A percentile compares a stretch with the other conserved stretches of the same genome.
Evolutionary conservation across 202 grass and related monocot genomes (phyloP).

Genomic region (Elaeis oleifera): DNA sequence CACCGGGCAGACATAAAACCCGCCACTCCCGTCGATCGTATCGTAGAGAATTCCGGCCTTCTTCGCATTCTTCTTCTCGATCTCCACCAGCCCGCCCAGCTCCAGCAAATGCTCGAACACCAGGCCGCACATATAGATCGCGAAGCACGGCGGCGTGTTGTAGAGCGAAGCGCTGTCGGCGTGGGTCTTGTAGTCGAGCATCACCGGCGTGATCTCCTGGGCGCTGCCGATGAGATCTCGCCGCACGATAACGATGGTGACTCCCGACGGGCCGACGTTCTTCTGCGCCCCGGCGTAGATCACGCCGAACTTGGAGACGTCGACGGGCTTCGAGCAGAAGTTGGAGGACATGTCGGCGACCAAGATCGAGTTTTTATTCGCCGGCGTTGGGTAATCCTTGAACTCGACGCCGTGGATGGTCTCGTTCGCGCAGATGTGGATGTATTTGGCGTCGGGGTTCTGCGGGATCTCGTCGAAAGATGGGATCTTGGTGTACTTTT

Average conservation of each 20-base stretch:
- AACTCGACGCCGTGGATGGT: conserved; percentile 98
- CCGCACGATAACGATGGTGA: conserved; percentile 77
- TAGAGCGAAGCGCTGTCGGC: conserved; percentile 80
- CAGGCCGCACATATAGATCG: conserved; percentile 80
- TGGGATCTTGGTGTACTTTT: conserved; percentile 81
- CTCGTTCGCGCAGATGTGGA: conserved; percentile 99
- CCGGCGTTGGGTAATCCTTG: conserved; percentile 82
- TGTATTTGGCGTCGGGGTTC: conserved; percentile 62
- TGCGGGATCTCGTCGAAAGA: conserved; percentile 41
- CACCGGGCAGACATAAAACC: conserved; percentile 74
- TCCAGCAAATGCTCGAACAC: conserved; percentile 90
- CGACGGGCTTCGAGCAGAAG: conserved; percentile 99
- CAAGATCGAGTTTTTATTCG: conserved; percentile 45
- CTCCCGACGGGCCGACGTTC: conserved; percentile 84
- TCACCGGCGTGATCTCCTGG: conserved; percentile 77
- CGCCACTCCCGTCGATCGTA: conserved; percentile 69
- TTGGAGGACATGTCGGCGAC: conserved; percentile 99
- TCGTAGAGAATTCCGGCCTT: conserved; percentile 79
- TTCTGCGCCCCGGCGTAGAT: conserved; percentile 99
- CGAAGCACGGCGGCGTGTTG: conserved; percentile 95
- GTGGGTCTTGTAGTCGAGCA: conserved; percentile 96
- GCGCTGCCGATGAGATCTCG: conserved; percentile 79
- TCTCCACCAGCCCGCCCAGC: conserved; percentile 65
- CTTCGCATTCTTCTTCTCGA: conserved; percentile 75
- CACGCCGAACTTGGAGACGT: conserved; percentile 74